Conservation (phyloP, 768 basidiomycete genomes). For the Tricholoma saponaceum region DNA sequence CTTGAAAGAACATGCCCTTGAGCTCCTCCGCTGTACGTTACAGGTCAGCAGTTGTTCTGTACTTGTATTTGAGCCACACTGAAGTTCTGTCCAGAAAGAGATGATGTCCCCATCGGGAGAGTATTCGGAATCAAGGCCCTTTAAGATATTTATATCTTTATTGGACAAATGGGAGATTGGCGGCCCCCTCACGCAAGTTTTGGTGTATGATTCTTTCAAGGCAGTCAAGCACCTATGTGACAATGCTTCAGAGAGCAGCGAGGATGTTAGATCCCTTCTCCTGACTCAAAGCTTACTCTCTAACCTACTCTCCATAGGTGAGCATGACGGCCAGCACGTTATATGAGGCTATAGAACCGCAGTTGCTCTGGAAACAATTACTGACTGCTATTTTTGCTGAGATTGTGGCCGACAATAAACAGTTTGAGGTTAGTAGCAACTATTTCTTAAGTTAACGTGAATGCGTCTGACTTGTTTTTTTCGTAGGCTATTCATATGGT, state of each 20-base stretch:
- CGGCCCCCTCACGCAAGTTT: constrained; percentile 65
- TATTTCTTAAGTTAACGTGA: background rate
- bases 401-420: constrained; percentile 37
- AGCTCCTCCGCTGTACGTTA: constrained; percentile 65
- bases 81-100: constrained; percentile 50
- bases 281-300: background rate
- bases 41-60: constrained; percentile 37
- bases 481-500: constrained; percentile 63
- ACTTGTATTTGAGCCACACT: background rate
- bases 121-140: constrained; percentile 80
- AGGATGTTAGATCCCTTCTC: constrained; percentile 48
- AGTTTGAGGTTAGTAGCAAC: constrained; percentile 41
- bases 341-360: constrained; percentile 91
- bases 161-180: constrained; percentile 98
- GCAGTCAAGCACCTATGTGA: constrained; percentile 59
- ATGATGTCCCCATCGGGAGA: constrained; percentile 71
- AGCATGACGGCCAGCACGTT: constrained; percentile 82
- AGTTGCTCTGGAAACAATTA: constrained; percentile 80
- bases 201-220: constrained; percentile 78
- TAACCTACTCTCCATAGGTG: constrained; percentile 38
- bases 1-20: constrained; percentile 66
- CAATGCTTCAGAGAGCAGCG: constrained; percentile 45
- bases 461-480: constrained; percentile 4
- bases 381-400: constrained; percentile 54
- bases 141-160: constrained; percentile 93